Evolutionary conservation across 257 asterid species (phyloP).

Genomic region (Primulina huaijiensis): DNA sequence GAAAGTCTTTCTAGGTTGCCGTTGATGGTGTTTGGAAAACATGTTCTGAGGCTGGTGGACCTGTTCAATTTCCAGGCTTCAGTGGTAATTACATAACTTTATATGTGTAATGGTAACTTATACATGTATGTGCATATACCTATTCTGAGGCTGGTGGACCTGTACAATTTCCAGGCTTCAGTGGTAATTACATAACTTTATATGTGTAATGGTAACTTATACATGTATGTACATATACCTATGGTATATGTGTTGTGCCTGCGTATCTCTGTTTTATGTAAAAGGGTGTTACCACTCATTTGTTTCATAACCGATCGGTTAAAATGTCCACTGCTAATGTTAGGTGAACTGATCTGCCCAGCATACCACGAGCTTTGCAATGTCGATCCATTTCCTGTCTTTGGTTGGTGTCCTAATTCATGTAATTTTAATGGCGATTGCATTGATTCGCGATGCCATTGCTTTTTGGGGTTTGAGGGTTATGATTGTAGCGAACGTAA

Average conservation of each 20-base stretch:
- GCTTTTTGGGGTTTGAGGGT: conserved; percentile 91
- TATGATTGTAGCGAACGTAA: conserved; percentile 70
- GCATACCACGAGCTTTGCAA: conserved; percentile 88
- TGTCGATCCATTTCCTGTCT: conserved; percentile 50
- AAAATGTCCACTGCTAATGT: conserved; percentile 17
- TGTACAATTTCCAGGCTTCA: conserved; percentile 72
- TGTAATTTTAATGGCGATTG: conserved; percentile 92
- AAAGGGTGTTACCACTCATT: background rate
- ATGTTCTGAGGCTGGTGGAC: conserved; percentile 85
- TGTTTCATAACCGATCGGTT: conserved; percentile 1
- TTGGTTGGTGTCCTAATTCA: conserved; percentile 79
- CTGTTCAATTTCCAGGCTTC: conserved; percentile 74
- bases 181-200: conserved; percentile 44
- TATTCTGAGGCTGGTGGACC: conserved; percentile 82
- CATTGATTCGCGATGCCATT: conserved; percentile 73
- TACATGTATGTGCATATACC: background rate
- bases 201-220: background rate
- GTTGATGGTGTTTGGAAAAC: conserved; percentile 83
- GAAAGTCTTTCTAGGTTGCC: conserved; percentile 56
- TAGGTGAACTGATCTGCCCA: conserved; percentile 92
- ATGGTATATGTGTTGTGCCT: background rate
- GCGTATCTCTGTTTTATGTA: conserved; percentile 1
- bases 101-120: background rate
- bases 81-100: conserved; percentile 48
- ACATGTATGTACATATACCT: background rate